Conservation (phyloP, 2,329 filamentous ascomycete species). For the Phaeosphaeriaceae sp. region DNA sequence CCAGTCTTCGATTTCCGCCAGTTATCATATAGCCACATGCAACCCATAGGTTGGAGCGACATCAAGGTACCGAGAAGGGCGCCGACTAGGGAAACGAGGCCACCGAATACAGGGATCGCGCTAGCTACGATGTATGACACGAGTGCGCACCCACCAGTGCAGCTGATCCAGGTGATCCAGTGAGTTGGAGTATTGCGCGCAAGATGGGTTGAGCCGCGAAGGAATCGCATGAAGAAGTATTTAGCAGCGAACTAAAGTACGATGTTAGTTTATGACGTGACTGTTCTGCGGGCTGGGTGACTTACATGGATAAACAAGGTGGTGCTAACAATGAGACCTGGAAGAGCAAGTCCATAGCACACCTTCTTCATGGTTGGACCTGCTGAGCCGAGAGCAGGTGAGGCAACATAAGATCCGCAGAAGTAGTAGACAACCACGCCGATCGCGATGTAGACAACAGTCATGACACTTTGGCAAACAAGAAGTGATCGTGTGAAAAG, state of each 20-base stretch:
- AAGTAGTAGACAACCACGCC: constrained; percentile 73
- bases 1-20: constrained; percentile 19
- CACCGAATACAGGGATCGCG: constrained; percentile 36
- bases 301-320: constrained; percentile 32
- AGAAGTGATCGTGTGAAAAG: constrained; percentile 63
- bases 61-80: constrained; percentile 36
- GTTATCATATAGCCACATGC: constrained; percentile 39
- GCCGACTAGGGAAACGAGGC: constrained; percentile 33
- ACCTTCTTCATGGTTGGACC: constrained; percentile 63
- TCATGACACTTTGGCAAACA: constrained; percentile 66
- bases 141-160: constrained; percentile 23
- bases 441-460: constrained; percentile 67
- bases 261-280: not conserved
- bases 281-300: not conserved
- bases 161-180: constrained; percentile 34
- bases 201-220: constrained; percentile 72
- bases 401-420: constrained; percentile 65
- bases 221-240: constrained; percentile 67
- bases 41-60: constrained; percentile 36
- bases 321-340: constrained; percentile 44
- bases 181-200: constrained; percentile 29
- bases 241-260: constrained; percentile 27
- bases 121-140: constrained; percentile 33
- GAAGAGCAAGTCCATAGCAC: constrained; percentile 71
- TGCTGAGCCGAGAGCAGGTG: constrained; percentile 70